Conservation (phyloP, 2,329 filamentous ascomycete genomes). For the Pestalotiopsis sp. region DNA sequence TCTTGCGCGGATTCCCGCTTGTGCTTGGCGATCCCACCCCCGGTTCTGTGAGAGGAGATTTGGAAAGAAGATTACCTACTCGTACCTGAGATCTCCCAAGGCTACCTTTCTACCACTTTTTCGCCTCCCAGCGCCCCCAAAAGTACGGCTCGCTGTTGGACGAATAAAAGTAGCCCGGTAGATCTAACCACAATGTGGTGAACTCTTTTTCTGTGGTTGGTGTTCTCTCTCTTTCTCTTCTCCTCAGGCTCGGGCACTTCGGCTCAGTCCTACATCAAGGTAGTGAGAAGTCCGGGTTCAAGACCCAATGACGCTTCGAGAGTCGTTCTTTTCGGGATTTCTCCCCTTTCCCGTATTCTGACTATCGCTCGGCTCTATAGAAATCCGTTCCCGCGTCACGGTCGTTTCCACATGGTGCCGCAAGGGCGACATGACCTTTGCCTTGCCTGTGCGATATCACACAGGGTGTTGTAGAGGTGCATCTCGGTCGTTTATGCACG, state of each 20-base stretch:
- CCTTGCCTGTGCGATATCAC: not conserved
- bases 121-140: not conserved
- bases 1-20: not conserved
- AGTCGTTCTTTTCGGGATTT: not conserved
- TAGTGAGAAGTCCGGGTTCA: not conserved
- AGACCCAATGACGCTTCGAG: not conserved
- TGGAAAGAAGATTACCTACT: too few relatives aligned
- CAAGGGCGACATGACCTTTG: not conserved
- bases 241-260: not conserved
- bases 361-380: not conserved
- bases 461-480: not conserved
- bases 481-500: not conserved
- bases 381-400: not conserved
- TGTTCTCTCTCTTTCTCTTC: not conserved
- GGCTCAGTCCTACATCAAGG: not conserved
- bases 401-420: not conserved
- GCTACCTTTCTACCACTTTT: not conserved
- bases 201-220: not conserved
- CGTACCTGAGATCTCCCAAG: not conserved
- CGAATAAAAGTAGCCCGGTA: not conserved
- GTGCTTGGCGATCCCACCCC: not conserved
- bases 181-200: not conserved
- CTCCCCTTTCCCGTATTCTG: not conserved
- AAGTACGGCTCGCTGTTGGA: not conserved
- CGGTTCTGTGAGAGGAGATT: not conserved